Evolutionary conservation across 2,329 filamentous ascomycete species (phyloP), one percentile per base, ranked within the genome.

Genomic region (Calonectria pauciramosa): DNA sequence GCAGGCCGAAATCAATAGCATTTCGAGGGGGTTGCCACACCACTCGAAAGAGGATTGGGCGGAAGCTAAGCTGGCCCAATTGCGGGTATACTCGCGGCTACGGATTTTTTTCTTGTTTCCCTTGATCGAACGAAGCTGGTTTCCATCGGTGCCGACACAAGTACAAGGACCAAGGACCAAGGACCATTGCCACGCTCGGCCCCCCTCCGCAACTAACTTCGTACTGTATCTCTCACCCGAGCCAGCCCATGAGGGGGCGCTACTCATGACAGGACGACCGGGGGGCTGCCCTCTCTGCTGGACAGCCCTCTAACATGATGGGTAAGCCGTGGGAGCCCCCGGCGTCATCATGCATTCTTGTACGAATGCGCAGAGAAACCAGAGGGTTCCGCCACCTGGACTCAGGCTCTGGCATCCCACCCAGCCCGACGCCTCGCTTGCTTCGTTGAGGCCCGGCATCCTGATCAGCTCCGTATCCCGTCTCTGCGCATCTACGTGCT

Each of bases 281-380:
- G 56, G 26, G 56, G 56, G 56, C 56, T 28, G 5, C 36, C 34
- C 56, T 23, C 56, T 41, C 56, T n/a, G 32, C 47, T 54, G 65
- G 36, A 36, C 65, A 47, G 34, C 49, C 51, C 20, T 68, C 56
- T 9, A 34, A 28, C 23, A 63, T 63, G 34, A 63, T 63, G 56
- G 56, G 56, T 64, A 47, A 47, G 38, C 59, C 59, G 14, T 41
- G 54, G 54, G 63, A 56, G 63, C n/a, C 56, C 56, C 54, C n/a
- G 66, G 59, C 71, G 71, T 73, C 71, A 73, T 73, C 65, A 68
- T 73, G 71, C 71, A 73, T 72, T 49, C 52, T 63, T 52, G 54
- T 63, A 8, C n/a, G 70, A 72, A 54, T 54, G 41, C 32, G 64
- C 64, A 44, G 68, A 51, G 68, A 20, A 20, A 36, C 32, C 68